Conservation (phyloP, 2,329 filamentous ascomycete genomes). For the Verticillium dahliae region DNA sequence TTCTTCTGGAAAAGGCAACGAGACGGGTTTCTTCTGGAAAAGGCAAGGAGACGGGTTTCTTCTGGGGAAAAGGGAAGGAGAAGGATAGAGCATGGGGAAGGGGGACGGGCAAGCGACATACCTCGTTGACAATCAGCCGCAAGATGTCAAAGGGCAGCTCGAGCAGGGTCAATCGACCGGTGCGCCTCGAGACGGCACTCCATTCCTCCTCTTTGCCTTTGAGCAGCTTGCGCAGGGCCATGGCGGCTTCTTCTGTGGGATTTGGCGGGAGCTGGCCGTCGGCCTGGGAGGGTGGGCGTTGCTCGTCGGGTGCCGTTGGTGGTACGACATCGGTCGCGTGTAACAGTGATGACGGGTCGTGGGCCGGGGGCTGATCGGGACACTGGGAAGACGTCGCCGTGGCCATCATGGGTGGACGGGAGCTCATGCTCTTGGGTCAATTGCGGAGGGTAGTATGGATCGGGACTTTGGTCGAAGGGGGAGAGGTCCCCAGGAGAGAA, state of each 20-base stretch:
- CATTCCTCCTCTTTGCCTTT: slow-evolving; percentile 60
- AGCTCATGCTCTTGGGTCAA: neutral
- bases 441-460: neutral
- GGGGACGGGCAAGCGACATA: slow-evolving; percentile 23
- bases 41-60: no score
- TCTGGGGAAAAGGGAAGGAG: no score
- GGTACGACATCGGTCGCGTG: neutral
- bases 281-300: neutral
- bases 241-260: slow-evolving; percentile 11
- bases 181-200: slow-evolving; percentile 44
- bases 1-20: no score
- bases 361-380: neutral
- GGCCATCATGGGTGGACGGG: neutral
- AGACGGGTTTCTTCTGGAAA: no score
- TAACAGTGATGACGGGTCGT: neutral
- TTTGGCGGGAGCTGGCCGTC: slow-evolving; percentile 1
- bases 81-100: neutral
- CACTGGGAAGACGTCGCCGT: neutral
- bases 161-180: slow-evolving; percentile 49
- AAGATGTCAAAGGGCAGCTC: slow-evolving; percentile 74
- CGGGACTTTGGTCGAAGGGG: neutral
- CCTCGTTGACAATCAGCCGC: slow-evolving; percentile 74
- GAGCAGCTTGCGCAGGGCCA: slow-evolving; percentile 28
- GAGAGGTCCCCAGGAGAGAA: no score
- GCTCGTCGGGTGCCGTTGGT: neutral